Evolutionary conservation across 1,284 basidiomycete genomes (phyloP), one percentile per base, ranked within the genome.

Genomic region (Anthracocystis panici-leucophaei): DNA sequence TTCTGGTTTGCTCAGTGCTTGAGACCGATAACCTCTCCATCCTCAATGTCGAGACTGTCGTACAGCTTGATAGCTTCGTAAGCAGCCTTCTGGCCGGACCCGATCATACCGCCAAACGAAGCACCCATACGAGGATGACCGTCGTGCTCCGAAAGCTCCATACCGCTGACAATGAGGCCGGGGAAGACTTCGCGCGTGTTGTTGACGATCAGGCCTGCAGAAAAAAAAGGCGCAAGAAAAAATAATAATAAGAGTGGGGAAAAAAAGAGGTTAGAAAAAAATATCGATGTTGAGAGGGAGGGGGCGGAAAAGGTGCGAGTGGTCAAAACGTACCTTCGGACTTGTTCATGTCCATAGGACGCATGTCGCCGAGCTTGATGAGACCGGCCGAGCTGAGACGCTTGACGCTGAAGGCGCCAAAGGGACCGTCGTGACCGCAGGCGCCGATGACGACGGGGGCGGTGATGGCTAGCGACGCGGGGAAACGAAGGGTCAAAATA

Each of bases 381-480:
- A 93, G 86, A 20, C 92, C 92, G 41, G 91, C 89, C 73, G 90
- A 91, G 60, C 92, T 92, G 64, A 94, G 88, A 40, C 92, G 89
- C 86, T 93, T 94, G 66, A 92, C 92, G 35, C 90, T 91, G 87
- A 93, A 94, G 3, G 92, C 92, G 45, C 92, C 92, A 89, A 93
- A 93, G 0, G 92, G 92, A 0, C 92, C 92, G 78, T 93, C 92
- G 83, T 92, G 91, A 14, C 91, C 90, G 35, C 90, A 91, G 42
- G 84, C 84, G 10, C 84, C 85, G 50, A 78, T 77, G 75, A 92
- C 87, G n/a, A 93, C 87, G 0, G 92, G 92, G 1, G 79, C 78
- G 14, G 78, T 80, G 57, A 80, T 80, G 45, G 77, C 72, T 75
- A 44, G 58, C 56, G 65, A 60, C 49, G 64, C 59, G 56, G 4